phyloP scores from a whole-genome alignment of 2,329 filamentous ascomycete species.

The Cladosporium sp. region DNA sequence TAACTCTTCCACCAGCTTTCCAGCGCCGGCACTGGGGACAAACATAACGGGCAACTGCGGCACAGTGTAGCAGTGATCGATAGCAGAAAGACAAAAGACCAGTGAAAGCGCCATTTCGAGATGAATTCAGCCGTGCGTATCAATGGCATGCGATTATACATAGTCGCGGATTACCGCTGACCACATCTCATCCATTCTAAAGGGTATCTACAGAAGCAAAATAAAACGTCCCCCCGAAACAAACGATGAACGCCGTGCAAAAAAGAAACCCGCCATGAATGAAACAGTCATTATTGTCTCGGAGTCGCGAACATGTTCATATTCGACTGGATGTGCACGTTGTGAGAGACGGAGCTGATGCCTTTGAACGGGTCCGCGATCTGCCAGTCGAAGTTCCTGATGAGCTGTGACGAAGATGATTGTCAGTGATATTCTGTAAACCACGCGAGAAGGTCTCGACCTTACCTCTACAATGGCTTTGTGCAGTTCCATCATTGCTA shows the following conservation, averaged over 20 bases:
- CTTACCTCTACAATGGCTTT: constrained; percentile 47
- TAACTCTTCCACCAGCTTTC: no score
- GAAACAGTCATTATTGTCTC: not conserved
- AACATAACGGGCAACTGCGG: no score
- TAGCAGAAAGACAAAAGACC: no score
- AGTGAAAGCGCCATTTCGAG: no score
- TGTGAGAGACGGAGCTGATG: constrained; percentile 10
- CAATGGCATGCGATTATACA: no score
- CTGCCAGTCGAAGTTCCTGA: constrained; percentile 17
- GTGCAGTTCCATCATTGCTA: constrained; percentile 48
- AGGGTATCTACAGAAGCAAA: not conserved
- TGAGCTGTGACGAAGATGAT: constrained; percentile 37
- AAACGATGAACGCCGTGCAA: not conserved
- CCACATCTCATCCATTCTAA: not conserved
- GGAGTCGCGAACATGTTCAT: constrained; percentile 16
- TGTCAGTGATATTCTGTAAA: constrained; percentile 46
- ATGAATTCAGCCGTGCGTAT: no score
- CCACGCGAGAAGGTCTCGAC: no score
- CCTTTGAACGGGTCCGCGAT: constrained; percentile 16
- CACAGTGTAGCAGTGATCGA: no score
- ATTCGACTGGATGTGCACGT: constrained; percentile 15
- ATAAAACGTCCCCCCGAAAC: not conserved
- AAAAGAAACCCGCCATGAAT: not conserved
- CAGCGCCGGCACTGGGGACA: no score
- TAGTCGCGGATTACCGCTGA: not conserved